These are phyloP conservation scores for Nemania diffusa DNA, from an alignment of 2,329 filamentous ascomycete genomes.

Conservation along the genomic window DNA sequence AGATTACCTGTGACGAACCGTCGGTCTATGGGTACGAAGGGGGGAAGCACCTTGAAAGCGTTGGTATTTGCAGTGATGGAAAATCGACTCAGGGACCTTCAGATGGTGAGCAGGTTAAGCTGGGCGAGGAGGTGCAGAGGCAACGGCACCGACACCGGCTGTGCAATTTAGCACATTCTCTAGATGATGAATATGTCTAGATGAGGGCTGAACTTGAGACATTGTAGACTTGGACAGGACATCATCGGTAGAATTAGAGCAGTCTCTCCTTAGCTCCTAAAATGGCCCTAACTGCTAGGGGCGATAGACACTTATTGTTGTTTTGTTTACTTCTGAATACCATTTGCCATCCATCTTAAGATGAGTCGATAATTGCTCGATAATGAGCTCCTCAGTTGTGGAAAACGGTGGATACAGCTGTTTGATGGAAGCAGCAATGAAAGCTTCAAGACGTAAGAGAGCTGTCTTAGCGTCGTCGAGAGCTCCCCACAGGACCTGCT, in stretches of 20 bases:
- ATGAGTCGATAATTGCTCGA: background rate
- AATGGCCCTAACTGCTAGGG: background rate
- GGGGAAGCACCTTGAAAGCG: too few relatives aligned
- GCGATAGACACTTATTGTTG: background rate
- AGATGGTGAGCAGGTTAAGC: too few relatives aligned
- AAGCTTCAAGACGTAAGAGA: slow-evolving; percentile 17
- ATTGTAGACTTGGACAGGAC: background rate
- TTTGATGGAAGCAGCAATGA: slow-evolving; percentile 5
- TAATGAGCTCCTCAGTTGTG: background rate
- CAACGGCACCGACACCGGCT: too few relatives aligned
- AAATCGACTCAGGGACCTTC: too few relatives aligned
- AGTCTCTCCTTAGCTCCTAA: background rate
- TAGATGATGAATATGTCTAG: background rate
- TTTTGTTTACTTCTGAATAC: background rate
- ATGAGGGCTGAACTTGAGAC: background rate
- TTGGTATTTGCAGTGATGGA: too few relatives aligned
- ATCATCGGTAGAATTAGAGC: background rate
- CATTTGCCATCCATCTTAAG: background rate
- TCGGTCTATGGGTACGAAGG: slow-evolving; percentile 7
- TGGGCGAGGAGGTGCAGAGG: too few relatives aligned
- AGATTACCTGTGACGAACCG: slow-evolving; percentile 10
- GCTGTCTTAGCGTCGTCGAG: slow-evolving; percentile 21
- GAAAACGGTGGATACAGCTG: background rate
- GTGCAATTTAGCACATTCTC: background rate
- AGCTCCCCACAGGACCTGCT: slow-evolving; percentile 28